These are phyloP conservation scores for Coemansia aciculifera DNA, from an alignment of 192 early-diverging fungal species.

Conservation along the genomic window DNA sequence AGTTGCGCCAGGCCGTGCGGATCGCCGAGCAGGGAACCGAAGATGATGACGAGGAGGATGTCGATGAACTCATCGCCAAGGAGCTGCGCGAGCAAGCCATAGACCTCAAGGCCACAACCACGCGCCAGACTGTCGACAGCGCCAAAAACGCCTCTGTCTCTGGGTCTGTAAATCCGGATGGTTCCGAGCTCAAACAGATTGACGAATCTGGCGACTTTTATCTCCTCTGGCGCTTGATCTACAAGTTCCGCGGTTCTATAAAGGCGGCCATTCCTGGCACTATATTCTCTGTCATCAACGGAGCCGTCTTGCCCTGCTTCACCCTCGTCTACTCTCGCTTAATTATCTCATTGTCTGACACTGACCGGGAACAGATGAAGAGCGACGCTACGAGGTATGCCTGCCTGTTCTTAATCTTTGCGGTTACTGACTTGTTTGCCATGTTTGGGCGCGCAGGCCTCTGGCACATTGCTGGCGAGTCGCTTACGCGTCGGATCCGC, in stretches of 20 bases:
- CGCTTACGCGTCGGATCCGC: conserved; percentile 64
- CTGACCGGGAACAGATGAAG: conserved; percentile 23
- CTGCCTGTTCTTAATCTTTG: conserved; percentile 51
- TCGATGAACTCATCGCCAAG: conserved; percentile 39
- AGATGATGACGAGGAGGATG: conserved; percentile 27
- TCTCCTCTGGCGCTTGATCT: conserved; percentile 19
- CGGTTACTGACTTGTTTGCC: conserved; percentile 55
- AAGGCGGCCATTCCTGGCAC: conserved; percentile 23
- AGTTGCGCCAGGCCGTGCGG: conserved; percentile 74
- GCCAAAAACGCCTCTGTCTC: conserved; percentile 4
- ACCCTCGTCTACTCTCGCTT: conserved; percentile 62
- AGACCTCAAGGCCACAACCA: conserved; percentile 35
- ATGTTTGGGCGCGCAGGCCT: conserved; percentile 57
- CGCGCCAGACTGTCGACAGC: conserved; percentile 29
- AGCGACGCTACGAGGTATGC: conserved; percentile 37
- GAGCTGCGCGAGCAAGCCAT: conserved; percentile 47
- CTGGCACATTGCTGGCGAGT: conserved; percentile 65
- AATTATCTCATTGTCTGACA: conserved; percentile 26
- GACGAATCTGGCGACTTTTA: conserved; percentile 37
- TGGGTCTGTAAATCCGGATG: background rate
- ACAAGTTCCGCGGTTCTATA: conserved; percentile 30
- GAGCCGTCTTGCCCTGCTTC: conserved; percentile 78
- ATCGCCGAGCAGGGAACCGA: conserved; percentile 11
- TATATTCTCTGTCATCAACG: conserved; percentile 54
- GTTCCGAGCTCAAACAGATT: conserved; percentile 10